These are phyloP conservation scores for Cyberlindnera maclurae DNA, from an alignment of 805 yeast species.

Conservation along the genomic window DNA sequence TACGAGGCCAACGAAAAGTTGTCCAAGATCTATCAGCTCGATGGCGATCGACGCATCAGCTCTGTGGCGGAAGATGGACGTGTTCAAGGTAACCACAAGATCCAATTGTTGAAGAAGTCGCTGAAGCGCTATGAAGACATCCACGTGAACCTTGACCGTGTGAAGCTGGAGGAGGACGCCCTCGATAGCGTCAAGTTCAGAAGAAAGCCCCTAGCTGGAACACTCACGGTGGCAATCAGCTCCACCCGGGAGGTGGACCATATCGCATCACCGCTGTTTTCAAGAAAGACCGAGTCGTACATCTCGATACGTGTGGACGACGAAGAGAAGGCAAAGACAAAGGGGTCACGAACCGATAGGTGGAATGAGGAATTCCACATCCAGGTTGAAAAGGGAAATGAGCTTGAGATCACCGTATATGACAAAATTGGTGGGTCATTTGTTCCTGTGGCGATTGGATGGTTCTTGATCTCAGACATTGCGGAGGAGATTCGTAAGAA, in stretches of 20 bases:
- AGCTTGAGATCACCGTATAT: slow-evolving; percentile 79
- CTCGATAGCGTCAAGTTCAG: slow-evolving; percentile 66
- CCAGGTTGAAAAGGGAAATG: slow-evolving; percentile 85
- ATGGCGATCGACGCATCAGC: slow-evolving; percentile 82
- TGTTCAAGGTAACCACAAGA: slow-evolving; percentile 76
- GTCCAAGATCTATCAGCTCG: slow-evolving; percentile 76
- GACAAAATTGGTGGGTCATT: slow-evolving; percentile 58
- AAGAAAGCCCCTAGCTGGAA: slow-evolving; percentile 80
- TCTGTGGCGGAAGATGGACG: slow-evolving; percentile 87
- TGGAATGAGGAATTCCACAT: slow-evolving; percentile 81
- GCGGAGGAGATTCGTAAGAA: slow-evolving; percentile 92
- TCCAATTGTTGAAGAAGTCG: slow-evolving; percentile 75
- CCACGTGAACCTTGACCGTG: slow-evolving; percentile 59
- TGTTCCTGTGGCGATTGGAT: slow-evolving; percentile 86
- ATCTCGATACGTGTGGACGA: slow-evolving; percentile 84
- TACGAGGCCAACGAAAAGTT: slow-evolving; percentile 88
- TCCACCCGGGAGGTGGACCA: slow-evolving; percentile 90
- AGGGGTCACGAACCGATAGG: slow-evolving; percentile 65
- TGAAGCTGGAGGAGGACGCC: slow-evolving; percentile 44
- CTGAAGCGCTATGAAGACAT: slow-evolving; percentile 84
- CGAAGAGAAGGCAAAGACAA: slow-evolving; percentile 71
- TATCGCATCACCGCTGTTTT: slow-evolving; percentile 73
- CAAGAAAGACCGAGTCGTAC: slow-evolving; percentile 72
- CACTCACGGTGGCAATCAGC: slow-evolving; percentile 61
- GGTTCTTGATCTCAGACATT: slow-evolving; percentile 86